Conservation (phyloP, 192 early-diverging fungal genomes). For the Irineochytrium annulatum region DNA sequence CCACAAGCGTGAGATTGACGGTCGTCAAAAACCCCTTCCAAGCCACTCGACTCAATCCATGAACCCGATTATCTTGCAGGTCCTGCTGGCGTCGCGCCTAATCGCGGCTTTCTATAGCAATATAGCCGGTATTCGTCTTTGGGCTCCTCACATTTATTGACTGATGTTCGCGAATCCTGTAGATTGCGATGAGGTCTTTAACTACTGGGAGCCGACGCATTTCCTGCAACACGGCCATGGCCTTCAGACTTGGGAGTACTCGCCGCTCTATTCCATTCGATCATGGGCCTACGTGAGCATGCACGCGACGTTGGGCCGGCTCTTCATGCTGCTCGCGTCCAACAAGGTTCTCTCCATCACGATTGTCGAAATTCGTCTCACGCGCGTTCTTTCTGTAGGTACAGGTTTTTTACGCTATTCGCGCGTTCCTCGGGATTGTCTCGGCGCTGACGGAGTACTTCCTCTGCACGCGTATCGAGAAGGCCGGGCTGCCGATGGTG, state of each 20-base stretch:
- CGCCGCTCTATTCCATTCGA: conserved; percentile 79
- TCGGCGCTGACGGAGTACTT: conserved; percentile 65
- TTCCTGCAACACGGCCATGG: conserved; percentile 78
- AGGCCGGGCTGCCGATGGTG: conserved; percentile 57
- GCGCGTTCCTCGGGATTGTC: conserved; percentile 57
- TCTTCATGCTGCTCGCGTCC: no score
- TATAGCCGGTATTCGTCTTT: neutral
- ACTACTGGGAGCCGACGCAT: conserved; percentile 96
- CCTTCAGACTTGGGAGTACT: conserved; percentile 97
- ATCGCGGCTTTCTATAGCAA: neutral
- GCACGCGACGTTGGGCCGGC: conserved; percentile 47
- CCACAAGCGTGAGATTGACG: no score
- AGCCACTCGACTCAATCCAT: no score
- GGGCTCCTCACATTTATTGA: neutral
- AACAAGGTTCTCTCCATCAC: no score
- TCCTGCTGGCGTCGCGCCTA: no score
- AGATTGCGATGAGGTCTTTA: conserved; percentile 91
- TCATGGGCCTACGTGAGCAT: conserved; percentile 76
- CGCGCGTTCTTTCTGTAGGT: no score
- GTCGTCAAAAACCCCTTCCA: no score
- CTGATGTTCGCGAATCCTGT: conserved; percentile 42
- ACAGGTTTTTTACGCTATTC: conserved; percentile 72
- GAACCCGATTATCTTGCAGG: no score
- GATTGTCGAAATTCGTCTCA: no score
- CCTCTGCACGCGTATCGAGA: conserved; percentile 62